A percentile compares a stretch with the other conserved stretches of the same genome.
Evolutionary conservation across 2,329 filamentous ascomycete species (phyloP).

Genomic region (Malbranchea zuffiana): DNA sequence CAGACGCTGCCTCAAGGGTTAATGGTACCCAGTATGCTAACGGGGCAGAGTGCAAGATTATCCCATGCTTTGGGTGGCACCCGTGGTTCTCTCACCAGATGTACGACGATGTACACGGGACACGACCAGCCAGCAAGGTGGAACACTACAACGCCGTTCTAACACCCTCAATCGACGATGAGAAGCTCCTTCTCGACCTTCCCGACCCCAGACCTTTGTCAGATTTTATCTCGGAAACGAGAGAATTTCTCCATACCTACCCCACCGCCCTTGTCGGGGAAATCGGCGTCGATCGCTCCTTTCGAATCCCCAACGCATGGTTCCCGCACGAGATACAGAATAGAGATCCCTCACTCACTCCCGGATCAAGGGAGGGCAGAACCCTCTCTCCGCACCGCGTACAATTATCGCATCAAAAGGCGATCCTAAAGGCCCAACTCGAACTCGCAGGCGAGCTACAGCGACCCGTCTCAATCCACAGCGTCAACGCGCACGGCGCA

Average conservation of each 20-base stretch:
- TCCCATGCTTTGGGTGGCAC: constrained; percentile 58
- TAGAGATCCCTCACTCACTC: constrained; percentile 38
- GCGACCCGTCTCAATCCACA: constrained; percentile 50
- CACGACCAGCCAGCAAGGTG: constrained; percentile 22
- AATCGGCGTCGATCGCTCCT: constrained; percentile 51
- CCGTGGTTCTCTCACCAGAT: constrained; percentile 58
- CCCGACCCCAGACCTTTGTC: constrained; percentile 46
- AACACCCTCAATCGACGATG: constrained; percentile 38
- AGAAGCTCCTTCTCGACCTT: constrained; percentile 39
- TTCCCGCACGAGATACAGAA: constrained; percentile 20
- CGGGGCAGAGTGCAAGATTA: constrained; percentile 32
- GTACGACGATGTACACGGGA: constrained; percentile 31
- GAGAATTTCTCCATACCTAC: constrained; percentile 37
- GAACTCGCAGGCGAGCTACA: constrained; percentile 47
- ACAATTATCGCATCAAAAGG: constrained; percentile 46
- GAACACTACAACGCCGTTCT: constrained; percentile 47
- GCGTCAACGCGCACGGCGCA: constrained; percentile 51
- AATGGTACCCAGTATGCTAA: constrained; percentile 6
- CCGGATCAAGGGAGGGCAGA: constrained; percentile 50
- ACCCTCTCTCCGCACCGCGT: constrained; percentile 48
- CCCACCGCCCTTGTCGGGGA: constrained; percentile 51
- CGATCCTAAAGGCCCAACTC: constrained; percentile 47
- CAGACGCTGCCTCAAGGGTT: constrained; percentile 11
- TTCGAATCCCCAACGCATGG: constrained; percentile 49
- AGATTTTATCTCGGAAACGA: constrained; percentile 41